Base-by-base conservation (phyloP, 2,329 filamentous ascomycete genomes). In the Ophiostoma populinum region DNA sequence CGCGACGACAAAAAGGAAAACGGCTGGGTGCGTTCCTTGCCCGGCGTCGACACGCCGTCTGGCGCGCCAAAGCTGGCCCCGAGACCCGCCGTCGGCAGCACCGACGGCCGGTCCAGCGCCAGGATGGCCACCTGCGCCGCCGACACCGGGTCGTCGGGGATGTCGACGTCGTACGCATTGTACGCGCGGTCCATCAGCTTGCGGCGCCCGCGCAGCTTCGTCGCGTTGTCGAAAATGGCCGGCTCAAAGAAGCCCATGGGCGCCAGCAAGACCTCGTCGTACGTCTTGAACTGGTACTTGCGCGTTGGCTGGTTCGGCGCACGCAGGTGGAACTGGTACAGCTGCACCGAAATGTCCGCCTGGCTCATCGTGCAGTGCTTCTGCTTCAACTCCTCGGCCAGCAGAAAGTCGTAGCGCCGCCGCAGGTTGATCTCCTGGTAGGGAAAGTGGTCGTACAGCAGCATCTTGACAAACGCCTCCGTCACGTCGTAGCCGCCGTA, bases 231-330 rank as follows among this genome's bases (percentile, higher is more conserved):
- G 46, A 95, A 93, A 36, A 94, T 78, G 3, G 70, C 62, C 0
- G 90, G 87, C 40, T 87, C 80, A 53, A 92, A 94, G 48, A 86
- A 80, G n/a, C 85, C 86, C 77, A 93, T 83, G 1, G 86, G 80
- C 1, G 90, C 80, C n/a, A 98, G 65, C 46, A 92, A 81, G 16
- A 92, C 80, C 54, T 95, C 90, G 46, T 98, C 90, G 49, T 95
- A 98, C 1, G 81, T 86, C 62, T 95, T 95, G 65, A 94, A 95
- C 26, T 75, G 72, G 55, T 92, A 95, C 55, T 93, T 94, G 43
- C 76, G 70, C 1, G 90, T 98, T 34, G 90, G 78, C 51, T 93
- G 76, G 35, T 83, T 85, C 1, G 81, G 78, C 8, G 81, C 80
- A 19, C 90, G 78, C 12, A 98, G 69, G 53, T 95, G 83, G 51